phyloP scores from a whole-genome alignment of 2,329 filamentous ascomycete genomes.

The Talaromyces sp. region DNA sequence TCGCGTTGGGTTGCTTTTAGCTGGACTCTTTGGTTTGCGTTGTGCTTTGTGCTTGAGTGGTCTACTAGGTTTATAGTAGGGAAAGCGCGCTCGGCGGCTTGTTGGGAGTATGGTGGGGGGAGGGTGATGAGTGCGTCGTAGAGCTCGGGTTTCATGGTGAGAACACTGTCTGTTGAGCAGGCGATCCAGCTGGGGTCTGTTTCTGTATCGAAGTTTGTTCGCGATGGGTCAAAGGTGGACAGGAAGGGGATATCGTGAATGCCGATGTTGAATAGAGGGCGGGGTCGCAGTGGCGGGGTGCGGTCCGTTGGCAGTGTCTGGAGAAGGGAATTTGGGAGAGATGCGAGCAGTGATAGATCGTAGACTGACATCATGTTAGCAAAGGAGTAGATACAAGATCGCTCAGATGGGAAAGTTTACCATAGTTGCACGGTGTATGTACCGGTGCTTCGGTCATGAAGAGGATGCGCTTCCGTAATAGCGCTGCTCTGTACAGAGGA shows the following conservation, averaged over 20 bases:
- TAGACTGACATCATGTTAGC: slow-evolving; percentile 66
- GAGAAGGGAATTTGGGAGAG: slow-evolving; percentile 74
- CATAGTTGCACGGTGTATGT: slow-evolving; percentile 83
- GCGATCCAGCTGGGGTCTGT: slow-evolving; percentile 76
- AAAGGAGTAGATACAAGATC: neutral
- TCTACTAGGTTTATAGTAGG: slow-evolving; percentile 69
- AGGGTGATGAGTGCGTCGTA: slow-evolving; percentile 90
- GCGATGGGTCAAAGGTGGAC: slow-evolving; percentile 60
- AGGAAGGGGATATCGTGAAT: slow-evolving; percentile 89
- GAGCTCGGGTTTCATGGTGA: slow-evolving; percentile 80
- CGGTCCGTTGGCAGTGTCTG: slow-evolving; percentile 68
- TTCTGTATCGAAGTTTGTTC: slow-evolving; percentile 40
- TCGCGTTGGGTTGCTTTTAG: slow-evolving; percentile 91
- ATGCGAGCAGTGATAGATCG: slow-evolving; percentile 88
- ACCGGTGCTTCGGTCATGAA: slow-evolving; percentile 87
- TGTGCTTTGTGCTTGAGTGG: slow-evolving; percentile 58
- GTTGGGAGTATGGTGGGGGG: slow-evolving; percentile 63
- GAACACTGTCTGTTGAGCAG: slow-evolving; percentile 92
- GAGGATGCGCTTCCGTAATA: slow-evolving; percentile 84
- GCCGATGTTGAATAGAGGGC: slow-evolving; percentile 88
- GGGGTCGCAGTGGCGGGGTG: slow-evolving; percentile 65
- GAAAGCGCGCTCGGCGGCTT: slow-evolving; percentile 67
- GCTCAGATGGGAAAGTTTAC: slow-evolving; percentile 51
- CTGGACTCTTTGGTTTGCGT: slow-evolving; percentile 28
- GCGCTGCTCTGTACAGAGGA: slow-evolving; percentile 81